phyloP scores from a whole-genome alignment of 2,329 filamentous ascomycete species.

The Tolypocladium endophyticum region DNA sequence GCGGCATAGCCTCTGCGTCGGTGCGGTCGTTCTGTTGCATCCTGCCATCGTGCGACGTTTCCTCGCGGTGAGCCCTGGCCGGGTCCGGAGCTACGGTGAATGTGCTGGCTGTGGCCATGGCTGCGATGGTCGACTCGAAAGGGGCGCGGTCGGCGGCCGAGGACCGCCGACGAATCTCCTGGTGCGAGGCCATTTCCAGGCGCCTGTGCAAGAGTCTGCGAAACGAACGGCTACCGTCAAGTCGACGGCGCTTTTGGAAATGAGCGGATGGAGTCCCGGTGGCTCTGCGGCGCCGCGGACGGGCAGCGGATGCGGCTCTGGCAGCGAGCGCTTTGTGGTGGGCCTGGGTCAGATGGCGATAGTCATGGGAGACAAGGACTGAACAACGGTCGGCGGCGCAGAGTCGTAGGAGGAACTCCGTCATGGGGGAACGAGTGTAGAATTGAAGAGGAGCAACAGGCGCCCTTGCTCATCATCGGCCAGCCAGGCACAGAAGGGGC shows the following conservation, averaged over 20 bases:
- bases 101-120: slow-evolving; percentile 13
- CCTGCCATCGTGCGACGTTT: not conserved
- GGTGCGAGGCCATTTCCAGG: slow-evolving; percentile 21
- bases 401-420: slow-evolving; percentile 33
- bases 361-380: slow-evolving; percentile 33
- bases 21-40: not conserved
- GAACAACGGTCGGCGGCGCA: slow-evolving; percentile 36
- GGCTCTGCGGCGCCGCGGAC: slow-evolving; percentile 26
- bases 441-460: slow-evolving; percentile 11
- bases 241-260: slow-evolving; percentile 21
- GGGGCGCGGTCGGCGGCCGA: slow-evolving; percentile 25
- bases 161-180: slow-evolving; percentile 28
- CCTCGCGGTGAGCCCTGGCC: not conserved
- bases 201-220: slow-evolving; percentile 13
- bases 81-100: slow-evolving; percentile 5
- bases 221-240: slow-evolving; percentile 4
- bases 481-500: not conserved
- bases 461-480: slow-evolving; percentile 1
- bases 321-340: slow-evolving; percentile 29
- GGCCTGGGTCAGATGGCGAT: slow-evolving; percentile 26
- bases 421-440: slow-evolving; percentile 28
- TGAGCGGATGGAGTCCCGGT: slow-evolving; percentile 24
- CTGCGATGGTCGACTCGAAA: slow-evolving; percentile 12
- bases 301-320: slow-evolving; percentile 24
- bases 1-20: slow-evolving; percentile 17